Percentiles rank a stretch among this genome's conserved stretches.
Conservation (phyloP, 1,284 basidiomycete species). For the Marasmius oreades region DNA sequence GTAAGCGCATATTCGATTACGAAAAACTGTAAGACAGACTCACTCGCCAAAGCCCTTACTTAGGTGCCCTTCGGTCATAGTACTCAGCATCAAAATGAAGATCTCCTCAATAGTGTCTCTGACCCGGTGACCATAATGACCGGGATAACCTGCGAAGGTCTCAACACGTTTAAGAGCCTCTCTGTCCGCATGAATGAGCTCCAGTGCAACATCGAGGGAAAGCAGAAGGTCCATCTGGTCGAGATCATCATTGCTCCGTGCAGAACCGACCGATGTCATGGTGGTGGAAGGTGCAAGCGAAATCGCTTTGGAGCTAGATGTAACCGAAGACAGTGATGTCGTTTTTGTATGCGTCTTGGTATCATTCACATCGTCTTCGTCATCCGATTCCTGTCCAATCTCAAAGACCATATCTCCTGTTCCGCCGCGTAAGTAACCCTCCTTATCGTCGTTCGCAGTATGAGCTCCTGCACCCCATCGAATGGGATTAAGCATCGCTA, state of each 20-base stretch:
- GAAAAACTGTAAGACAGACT: conserved; percentile 24
- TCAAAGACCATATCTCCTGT: conserved; percentile 57
- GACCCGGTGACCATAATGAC: conserved; percentile 77
- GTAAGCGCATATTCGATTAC: background rate
- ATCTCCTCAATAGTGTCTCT: conserved; percentile 90
- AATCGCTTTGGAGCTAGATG: background rate
- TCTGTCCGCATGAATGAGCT: conserved; percentile 89
- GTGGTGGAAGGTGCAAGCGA: conserved; percentile 10
- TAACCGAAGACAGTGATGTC: background rate
- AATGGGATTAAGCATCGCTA: conserved; percentile 84
- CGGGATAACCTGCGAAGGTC: conserved; percentile 85
- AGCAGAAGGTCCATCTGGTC: conserved; percentile 83
- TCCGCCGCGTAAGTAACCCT: conserved; percentile 1
- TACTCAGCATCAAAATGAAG: conserved; percentile 81
- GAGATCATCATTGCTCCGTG: conserved; percentile 26
- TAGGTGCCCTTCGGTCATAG: conserved; percentile 79
- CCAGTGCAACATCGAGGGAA: conserved; percentile 87
- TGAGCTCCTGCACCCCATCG: conserved; percentile 56
- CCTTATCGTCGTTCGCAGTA: conserved; percentile 1
- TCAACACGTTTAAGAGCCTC: conserved; percentile 91
- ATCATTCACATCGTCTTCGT: conserved; percentile 25
- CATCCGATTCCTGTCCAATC: conserved; percentile 53
- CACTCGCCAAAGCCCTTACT: conserved; percentile 81
- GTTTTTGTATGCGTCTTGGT: background rate
- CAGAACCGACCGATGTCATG: conserved; percentile 15